Evolutionary conservation across 306 rosid genomes (phyloP), one percentile per base, ranked within the genome.

Genomic region (Acmispon strigosus): DNA sequence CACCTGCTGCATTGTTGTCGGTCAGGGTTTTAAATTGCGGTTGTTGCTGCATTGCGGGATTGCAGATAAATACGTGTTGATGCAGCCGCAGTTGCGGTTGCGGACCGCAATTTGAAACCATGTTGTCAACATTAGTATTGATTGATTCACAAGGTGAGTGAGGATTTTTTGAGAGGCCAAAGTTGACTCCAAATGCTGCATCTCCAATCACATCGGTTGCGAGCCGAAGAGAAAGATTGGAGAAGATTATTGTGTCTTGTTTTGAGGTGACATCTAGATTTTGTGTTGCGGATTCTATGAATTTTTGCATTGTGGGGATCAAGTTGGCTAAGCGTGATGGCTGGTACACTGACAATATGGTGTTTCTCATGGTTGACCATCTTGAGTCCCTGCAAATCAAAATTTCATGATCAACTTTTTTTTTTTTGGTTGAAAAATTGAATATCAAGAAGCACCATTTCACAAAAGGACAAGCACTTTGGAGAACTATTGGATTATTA

Each of bases 111-210:
- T 22, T 22, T 22, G 24, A 22, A 22, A 22, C 24, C 24, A 22
- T 27, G 32, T 27, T 27, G 32, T 3, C 32, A 27, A 27, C 32
- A 27, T 4, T 27, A 27, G 24, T 22, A 3, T 70, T 59, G 42
- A 66, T 81, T 59, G 83, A 80, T 48, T 85, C 77, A 64, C 64
- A 52, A 16, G 47, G 45, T 45, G 86, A 76, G 22, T 79, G 81
- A 15, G 91, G 82, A 13, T 77, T 75, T 10, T 77, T 76, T 10
- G 97, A 88, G 64, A 94, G 88, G 66, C 96, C 79, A 71, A 94
- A 94, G 74, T 85, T 80, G 79, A 94, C 99, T 19, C 99, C 99
- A 66, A 94, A 94, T 39, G 99, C 99, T 16, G 97, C 95, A n/a
- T 89, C 84, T 43, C 96, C 99, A 6, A 94, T 91, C 0, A 89